A percentile compares a stretch with the other conserved stretches of the same genome.
Evolutionary conservation across 768 basidiomycete genomes (phyloP).

Genomic region (Naganishia friedmannii): DNA sequence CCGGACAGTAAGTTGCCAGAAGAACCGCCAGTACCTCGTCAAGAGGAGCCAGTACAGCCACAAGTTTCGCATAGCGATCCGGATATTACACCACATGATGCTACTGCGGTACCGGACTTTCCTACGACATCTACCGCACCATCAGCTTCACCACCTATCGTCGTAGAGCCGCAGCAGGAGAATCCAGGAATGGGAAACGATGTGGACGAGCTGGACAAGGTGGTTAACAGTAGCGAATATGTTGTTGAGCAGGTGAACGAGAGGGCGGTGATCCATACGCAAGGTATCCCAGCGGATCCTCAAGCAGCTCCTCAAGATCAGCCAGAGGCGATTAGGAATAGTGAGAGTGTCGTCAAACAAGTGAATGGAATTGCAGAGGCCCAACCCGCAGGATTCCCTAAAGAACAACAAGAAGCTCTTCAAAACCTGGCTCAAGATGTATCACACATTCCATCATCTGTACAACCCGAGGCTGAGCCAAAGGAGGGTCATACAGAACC

Average conservation of each 20-base stretch:
- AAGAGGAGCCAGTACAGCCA: neutral
- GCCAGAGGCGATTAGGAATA: neutral
- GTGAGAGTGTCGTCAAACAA: neutral
- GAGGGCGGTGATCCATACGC: too few relatives aligned
- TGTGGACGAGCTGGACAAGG: too few relatives aligned
- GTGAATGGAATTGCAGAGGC: neutral
- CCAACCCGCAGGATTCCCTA: neutral
- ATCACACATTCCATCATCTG: neutral
- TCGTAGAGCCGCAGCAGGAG: too few relatives aligned
- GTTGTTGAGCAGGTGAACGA: too few relatives aligned
- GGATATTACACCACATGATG: neutral
- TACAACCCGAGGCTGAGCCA: neutral
- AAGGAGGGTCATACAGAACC: neutral
- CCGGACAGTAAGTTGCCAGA: neutral
- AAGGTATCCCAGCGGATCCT: too few relatives aligned
- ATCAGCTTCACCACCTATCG: neutral
- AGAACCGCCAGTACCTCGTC: neutral
- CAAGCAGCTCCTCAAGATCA: too few relatives aligned
- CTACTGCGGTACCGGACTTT: neutral
- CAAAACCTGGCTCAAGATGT: too few relatives aligned
- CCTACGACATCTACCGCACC: neutral
- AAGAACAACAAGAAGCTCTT: neutral
- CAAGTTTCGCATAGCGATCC: neutral
- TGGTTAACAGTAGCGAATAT: too few relatives aligned
- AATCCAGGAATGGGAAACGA: too few relatives aligned